Conservation (phyloP, 176 grass and related monocot species). For the Microstegium vimineum region DNA sequence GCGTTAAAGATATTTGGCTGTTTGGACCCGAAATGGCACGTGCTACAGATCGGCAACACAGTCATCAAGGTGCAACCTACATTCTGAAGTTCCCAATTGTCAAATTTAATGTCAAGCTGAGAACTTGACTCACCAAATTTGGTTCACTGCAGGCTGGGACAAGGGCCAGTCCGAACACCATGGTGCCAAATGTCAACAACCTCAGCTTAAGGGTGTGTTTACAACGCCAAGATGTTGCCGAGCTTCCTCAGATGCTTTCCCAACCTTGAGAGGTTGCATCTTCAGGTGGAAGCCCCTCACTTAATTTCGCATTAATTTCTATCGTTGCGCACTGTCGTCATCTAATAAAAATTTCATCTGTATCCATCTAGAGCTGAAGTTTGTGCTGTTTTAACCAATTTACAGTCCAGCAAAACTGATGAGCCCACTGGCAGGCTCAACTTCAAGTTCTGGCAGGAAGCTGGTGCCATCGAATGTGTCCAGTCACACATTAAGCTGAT, state of each 20-base stretch:
- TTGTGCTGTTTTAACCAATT: neutral
- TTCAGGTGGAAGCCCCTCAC: neutral
- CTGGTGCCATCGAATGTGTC: neutral
- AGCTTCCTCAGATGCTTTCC: constrained; percentile 22
- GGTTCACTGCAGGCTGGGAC: neutral
- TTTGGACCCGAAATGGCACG: neutral
- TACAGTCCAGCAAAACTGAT: neutral
- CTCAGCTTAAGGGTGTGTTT: neutral
- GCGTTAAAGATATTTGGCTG: neutral
- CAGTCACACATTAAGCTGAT: neutral
- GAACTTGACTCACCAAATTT: neutral
- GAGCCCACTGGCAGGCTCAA: neutral
- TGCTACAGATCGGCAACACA: neutral
- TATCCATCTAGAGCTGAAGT: neutral
- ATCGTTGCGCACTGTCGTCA: neutral
- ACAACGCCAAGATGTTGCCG: neutral
- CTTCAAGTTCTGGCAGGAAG: constrained; percentile 11
- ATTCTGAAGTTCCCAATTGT: neutral
- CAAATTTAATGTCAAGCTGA: neutral
- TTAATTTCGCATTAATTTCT: neutral
- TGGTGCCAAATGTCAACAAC: neutral
- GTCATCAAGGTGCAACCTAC: neutral
- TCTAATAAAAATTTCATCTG: neutral
- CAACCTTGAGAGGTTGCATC: neutral
- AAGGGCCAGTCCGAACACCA: neutral